These are phyloP conservation scores for Penicillium daleae DNA, from an alignment of 495 filamentous ascomycete genomes.

Conservation along the genomic window DNA sequence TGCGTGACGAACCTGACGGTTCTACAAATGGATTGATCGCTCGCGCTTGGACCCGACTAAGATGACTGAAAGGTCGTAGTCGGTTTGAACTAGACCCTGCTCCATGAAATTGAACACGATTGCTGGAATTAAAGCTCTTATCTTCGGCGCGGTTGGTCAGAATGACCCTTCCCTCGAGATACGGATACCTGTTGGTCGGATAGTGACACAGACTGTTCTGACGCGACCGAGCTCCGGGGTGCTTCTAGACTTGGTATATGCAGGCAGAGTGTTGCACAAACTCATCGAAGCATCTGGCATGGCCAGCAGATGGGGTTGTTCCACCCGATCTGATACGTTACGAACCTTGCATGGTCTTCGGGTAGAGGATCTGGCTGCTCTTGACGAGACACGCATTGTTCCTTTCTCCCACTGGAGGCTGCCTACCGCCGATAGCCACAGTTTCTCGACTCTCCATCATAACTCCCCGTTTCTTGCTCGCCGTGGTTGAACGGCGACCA, in stretches of 20 bases:
- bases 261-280: background rate
- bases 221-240: background rate
- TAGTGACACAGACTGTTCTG: background rate
- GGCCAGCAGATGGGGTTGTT: background rate
- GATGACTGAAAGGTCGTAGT: slow-evolving; percentile 39
- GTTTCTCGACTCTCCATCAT: no score
- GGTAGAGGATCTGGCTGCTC: background rate
- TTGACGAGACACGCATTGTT: background rate
- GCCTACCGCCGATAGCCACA: background rate
- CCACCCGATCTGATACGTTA: background rate
- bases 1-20: slow-evolving; percentile 10
- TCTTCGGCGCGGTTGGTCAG: background rate
- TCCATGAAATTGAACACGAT: background rate
- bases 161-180: background rate
- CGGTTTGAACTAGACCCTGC: background rate
- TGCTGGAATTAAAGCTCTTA: background rate
- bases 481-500: no score
- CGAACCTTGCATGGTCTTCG: no score
- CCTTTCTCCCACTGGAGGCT: background rate
- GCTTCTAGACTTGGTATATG: background rate
- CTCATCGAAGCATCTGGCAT: background rate
- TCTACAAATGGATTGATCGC: slow-evolving; percentile 31
- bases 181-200: background rate
- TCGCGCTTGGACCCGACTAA: slow-evolving; percentile 27
- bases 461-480: no score